These are phyloP conservation scores for Adansonia gregorii DNA, from an alignment of 441 rosid species.

Conservation along the genomic window DNA sequence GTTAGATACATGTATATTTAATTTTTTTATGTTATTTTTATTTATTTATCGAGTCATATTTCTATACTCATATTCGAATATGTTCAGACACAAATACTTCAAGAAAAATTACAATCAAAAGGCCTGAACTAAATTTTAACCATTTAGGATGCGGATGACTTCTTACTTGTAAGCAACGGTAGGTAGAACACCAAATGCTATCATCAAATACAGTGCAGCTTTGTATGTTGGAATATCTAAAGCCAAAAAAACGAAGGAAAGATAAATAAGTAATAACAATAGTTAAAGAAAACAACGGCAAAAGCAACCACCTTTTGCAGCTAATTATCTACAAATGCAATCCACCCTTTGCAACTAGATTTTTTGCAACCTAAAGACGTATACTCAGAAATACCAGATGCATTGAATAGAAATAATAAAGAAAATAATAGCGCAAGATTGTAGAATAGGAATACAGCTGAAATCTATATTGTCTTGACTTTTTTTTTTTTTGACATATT, in stretches of 20 bases:
- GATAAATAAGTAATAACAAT: not conserved
- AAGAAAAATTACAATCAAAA: no score
- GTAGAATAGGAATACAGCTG: not conserved
- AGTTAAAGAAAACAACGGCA: not conserved
- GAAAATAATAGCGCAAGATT: not conserved
- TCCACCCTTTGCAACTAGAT: not conserved
- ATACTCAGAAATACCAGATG: not conserved
- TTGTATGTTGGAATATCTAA: conserved; percentile 63
- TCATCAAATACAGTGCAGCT: conserved; percentile 62
- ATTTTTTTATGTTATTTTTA: no score
- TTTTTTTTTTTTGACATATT: no score
- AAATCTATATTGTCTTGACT: not conserved
- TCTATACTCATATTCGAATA: no score
- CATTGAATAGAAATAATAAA: not conserved
- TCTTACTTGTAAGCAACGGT: conserved; percentile 79
- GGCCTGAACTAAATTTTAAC: not conserved
- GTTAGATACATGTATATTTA: no score
- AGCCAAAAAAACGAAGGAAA: conserved; percentile 26
- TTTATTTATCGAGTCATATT: no score
- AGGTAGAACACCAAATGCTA: conserved; percentile 74
- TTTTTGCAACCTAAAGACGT: not conserved
- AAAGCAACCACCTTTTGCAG: not conserved
- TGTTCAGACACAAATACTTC: no score
- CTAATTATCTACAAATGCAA: not conserved
- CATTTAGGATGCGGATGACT: conserved; percentile 9